Evolutionary conservation across 2,329 filamentous ascomycete species (phyloP), one percentile per base, ranked within the genome.

Genomic region (Diplodia corticola): DNA sequence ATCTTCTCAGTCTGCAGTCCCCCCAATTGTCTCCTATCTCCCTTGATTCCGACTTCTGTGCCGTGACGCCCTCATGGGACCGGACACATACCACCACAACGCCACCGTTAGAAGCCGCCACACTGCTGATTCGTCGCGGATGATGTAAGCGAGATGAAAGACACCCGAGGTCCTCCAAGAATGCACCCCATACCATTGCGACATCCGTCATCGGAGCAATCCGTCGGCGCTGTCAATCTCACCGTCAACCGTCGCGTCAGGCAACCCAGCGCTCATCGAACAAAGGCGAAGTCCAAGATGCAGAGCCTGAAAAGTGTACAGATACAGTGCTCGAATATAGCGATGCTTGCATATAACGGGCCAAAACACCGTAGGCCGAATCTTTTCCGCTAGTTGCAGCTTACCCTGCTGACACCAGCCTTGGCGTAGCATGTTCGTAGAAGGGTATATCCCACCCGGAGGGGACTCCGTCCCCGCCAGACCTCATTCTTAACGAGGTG

Each of bases 161-260:
- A 30, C 6, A 5, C 6, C 40, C n/a, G n/a, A 22, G 12, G 2
- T 33, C 17, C 28, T 17, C 5, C 44, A 49, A 49, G 40, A 61
- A 61, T 61, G 57, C 26, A 35, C 40, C n/a, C 57, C 57, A 61
- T 61, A 17, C 57, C 57, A 49, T 33, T 24, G 40, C 17, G n/a
- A 35, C 44, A 5, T 12, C 35, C 12, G 5, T 28, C 4, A 35
- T 30, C 51, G 51, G 30, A 13, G 20, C 51, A 55, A 24, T 13
- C 30, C n/a, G n/a, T 12, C 28, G 24, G 12, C n/a, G 4, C 24
- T 17, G 20, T 26, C 54, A 35, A 44, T 55, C n/a, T 10, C 51
- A 24, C 30, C 24, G 17, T 53, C 17, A 9, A 4, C n/a, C 7
- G 50, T 10, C 28, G 50, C 51, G n/a, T 24, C 10, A 55, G 13